phyloP scores from a whole-genome alignment of 345 rosid species.

The Citrus mangshanensis region DNA sequence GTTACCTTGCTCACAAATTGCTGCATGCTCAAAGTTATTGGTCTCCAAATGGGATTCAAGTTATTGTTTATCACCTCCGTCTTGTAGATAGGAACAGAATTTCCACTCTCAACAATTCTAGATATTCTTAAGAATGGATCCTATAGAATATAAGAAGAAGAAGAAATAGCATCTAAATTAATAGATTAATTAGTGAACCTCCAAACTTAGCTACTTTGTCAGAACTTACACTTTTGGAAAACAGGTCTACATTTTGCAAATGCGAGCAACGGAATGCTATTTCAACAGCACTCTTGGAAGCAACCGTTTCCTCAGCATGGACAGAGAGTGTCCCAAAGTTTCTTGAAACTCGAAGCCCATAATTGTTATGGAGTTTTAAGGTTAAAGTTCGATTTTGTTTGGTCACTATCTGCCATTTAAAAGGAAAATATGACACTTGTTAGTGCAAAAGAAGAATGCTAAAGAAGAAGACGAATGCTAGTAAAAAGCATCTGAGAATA shows the following conservation, averaged over 20 bases:
- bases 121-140: slow-evolving; percentile 88
- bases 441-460: not conserved
- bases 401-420: slow-evolving; percentile 61
- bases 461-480: not conserved
- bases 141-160: slow-evolving; percentile 26
- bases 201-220: not conserved
- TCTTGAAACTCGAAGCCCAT: slow-evolving; percentile 35
- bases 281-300: slow-evolving; percentile 60
- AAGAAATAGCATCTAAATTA: not conserved
- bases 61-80: slow-evolving; percentile 72
- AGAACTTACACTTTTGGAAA: slow-evolving; percentile 73
- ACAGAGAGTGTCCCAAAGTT: slow-evolving; percentile 56
- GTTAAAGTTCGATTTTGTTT: slow-evolving; percentile 45
- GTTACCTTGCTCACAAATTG: slow-evolving; percentile 87
- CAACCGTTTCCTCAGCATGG: slow-evolving; percentile 68
- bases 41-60: slow-evolving; percentile 77
- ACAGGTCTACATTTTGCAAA: slow-evolving; percentile 68
- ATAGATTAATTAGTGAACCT: not conserved
- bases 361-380: slow-evolving; percentile 41
- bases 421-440: not conserved
- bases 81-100: slow-evolving; percentile 62
- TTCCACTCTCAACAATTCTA: slow-evolving; percentile 55
- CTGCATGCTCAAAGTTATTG: slow-evolving; percentile 61
- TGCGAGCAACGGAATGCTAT: slow-evolving; percentile 45
- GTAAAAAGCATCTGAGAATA: not conserved